Conservation (phyloP, 1,284 basidiomycete genomes). For the Grifola frondosa region DNA sequence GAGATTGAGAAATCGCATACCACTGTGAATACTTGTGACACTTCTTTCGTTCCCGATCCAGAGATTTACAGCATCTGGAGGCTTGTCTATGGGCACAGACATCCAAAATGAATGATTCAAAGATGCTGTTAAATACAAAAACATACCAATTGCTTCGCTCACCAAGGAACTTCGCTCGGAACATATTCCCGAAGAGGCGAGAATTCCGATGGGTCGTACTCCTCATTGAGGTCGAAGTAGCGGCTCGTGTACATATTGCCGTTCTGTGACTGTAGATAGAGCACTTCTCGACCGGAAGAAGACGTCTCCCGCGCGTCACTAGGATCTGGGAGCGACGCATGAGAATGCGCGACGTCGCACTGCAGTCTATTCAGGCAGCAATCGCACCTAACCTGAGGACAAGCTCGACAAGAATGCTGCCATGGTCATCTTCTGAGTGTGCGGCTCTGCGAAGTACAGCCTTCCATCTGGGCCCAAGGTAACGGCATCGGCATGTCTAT, state of each 20-base stretch:
- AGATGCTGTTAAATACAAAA: not conserved
- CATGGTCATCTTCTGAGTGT: conserved; percentile 68
- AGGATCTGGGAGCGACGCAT: not conserved
- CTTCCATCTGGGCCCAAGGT: conserved; percentile 51
- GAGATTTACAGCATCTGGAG: conserved; percentile 86
- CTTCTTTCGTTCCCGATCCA: conserved; percentile 85
- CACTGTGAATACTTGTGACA: conserved; percentile 83
- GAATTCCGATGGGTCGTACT: conserved; percentile 56
- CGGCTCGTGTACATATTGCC: conserved; percentile 72
- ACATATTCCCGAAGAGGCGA: conserved; percentile 59
- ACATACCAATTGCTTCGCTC: conserved; percentile 76
- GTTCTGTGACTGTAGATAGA: conserved; percentile 89
- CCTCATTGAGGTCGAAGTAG: conserved; percentile 37
- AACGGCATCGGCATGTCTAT: conserved; percentile 79
- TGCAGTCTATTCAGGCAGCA: not conserved
- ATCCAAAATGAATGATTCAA: not conserved
- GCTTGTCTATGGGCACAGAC: conserved; percentile 45
- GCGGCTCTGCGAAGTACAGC: conserved; percentile 80
- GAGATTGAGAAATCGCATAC: conserved; percentile 38
- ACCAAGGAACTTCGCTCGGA: conserved; percentile 69
- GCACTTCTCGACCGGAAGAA: conserved; percentile 39
- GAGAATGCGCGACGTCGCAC: not conserved
- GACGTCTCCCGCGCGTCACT: not conserved
- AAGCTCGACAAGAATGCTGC: conserved; percentile 52
- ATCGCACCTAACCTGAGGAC: conserved; percentile 34